Evolutionary conservation across 2,329 filamentous ascomycete species (phyloP).

Genomic region (Bretziella fagacearum): DNA sequence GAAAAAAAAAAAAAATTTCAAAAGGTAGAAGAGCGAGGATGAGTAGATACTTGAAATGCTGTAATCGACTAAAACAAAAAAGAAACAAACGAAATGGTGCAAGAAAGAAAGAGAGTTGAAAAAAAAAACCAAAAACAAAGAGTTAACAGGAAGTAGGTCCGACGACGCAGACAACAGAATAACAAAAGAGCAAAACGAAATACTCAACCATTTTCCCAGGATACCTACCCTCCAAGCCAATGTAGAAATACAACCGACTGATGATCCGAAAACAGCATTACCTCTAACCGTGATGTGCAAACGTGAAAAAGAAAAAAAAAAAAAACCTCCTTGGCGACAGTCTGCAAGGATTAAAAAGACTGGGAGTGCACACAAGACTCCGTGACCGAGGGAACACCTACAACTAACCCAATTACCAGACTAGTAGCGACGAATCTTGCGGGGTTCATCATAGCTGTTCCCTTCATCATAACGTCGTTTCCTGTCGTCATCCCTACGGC

Average conservation of each 20-base stretch:
- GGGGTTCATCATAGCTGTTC: constrained; percentile 61
- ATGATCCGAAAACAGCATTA: constrained; percentile 7
- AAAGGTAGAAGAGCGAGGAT: background rate
- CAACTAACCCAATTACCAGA: background rate
- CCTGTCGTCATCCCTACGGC: constrained; percentile 40
- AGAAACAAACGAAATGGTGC: background rate
- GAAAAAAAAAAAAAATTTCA: background rate
- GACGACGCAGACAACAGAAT: background rate
- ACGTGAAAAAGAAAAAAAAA: constrained; percentile 15
- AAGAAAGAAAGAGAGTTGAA: background rate
- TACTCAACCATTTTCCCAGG: constrained; percentile 12
- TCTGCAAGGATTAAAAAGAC: background rate
- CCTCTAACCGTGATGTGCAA: constrained; percentile 19
- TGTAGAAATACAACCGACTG: constrained; percentile 10
- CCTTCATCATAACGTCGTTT: constrained; percentile 60
- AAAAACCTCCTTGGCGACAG: background rate
- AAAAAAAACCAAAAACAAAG: constrained; percentile 1
- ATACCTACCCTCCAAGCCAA: constrained; percentile 6
- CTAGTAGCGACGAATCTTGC: constrained; percentile 49
- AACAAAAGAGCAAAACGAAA: constrained; percentile 1
- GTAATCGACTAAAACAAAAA: constrained; percentile 6
- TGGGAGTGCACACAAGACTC: background rate
- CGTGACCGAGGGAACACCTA: too few relatives aligned
- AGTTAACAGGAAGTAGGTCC: too few relatives aligned
- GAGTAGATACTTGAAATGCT: background rate